These are phyloP conservation scores for Ustilaginoidea virens DNA, from an alignment of 2,329 filamentous ascomycete species.

Conservation along the genomic window DNA sequence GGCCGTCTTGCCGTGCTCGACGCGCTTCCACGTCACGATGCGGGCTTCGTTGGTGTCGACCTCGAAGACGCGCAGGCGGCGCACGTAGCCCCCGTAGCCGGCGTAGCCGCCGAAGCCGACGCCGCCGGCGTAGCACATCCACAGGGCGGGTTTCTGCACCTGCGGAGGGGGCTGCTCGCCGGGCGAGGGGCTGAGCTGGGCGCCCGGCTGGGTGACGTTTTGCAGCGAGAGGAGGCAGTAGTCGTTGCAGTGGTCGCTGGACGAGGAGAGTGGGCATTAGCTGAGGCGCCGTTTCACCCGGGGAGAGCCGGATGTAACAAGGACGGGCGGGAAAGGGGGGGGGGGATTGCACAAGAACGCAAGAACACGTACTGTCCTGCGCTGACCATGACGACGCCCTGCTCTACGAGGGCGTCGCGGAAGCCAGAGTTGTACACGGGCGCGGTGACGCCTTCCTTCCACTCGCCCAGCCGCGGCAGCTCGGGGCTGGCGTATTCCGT, in stretches of 20 bases:
- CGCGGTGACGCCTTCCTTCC: conserved; percentile 73
- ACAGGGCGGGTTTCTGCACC: conserved; percentile 48
- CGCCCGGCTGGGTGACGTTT: conserved; percentile 12
- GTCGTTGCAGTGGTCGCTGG: conserved; percentile 85
- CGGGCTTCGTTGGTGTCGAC: conserved; percentile 82
- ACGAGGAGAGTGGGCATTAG: conserved; percentile 8
- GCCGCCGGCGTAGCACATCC: conserved; percentile 97
- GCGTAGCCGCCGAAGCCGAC: conserved; percentile 90
- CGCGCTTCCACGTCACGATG: conserved; percentile 82
- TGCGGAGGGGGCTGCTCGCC: conserved; percentile 5
- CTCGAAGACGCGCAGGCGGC: conserved; percentile 78
- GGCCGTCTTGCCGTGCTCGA: conserved; percentile 49
- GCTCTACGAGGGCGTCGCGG: conserved; percentile 71
- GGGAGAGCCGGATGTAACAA: no score
- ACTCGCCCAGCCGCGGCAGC: conserved; percentile 49
- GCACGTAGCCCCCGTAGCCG: conserved; percentile 73
- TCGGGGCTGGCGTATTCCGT: conserved; percentile 63
- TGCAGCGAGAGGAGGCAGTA: conserved; percentile 62
- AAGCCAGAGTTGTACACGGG: conserved; percentile 88
- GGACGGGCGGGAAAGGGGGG: neutral
- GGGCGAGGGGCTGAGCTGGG: neutral
- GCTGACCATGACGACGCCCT: conserved; percentile 74
- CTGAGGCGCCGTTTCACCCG: no score
- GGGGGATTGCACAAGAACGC: neutral
- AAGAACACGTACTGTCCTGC: conserved; percentile 65